Evolutionary conservation across 495 filamentous ascomycete genomes (phyloP).

Genomic region (Penicillium mononematosum): DNA sequence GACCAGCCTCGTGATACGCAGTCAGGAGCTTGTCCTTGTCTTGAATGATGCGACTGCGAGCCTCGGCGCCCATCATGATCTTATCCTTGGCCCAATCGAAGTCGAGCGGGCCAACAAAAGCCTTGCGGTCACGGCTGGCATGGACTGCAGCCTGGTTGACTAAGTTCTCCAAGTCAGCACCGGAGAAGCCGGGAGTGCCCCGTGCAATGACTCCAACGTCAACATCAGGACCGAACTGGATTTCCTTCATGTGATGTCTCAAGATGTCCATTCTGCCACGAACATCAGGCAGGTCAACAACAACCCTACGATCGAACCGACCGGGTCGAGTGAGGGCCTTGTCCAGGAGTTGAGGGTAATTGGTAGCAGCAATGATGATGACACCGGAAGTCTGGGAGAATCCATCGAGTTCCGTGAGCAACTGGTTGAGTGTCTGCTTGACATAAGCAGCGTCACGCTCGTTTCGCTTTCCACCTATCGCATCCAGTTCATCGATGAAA

Average conservation of each 20-base stretch:
- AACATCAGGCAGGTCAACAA: conserved; percentile 90
- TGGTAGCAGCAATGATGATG: conserved; percentile 93
- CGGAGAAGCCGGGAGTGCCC: conserved; percentile 87
- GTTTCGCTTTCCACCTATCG: conserved; percentile 91
- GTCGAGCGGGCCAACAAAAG: conserved; percentile 70
- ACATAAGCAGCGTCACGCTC: conserved; percentile 93
- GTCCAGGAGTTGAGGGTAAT: conserved; percentile 90
- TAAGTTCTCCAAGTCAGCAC: conserved; percentile 92
- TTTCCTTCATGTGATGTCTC: conserved; percentile 84
- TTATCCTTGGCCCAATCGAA: conserved; percentile 99
- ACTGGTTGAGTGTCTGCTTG: conserved; percentile 95
- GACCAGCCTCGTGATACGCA: conserved; percentile 95
- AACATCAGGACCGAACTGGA: conserved; percentile 74
- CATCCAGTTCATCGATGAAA: conserved; percentile 97
- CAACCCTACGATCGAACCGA: conserved; percentile 89
- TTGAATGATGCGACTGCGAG: conserved; percentile 80
- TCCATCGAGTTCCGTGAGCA: conserved; percentile 96
- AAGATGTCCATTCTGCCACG: conserved; percentile 90
- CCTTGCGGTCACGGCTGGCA: conserved; percentile 75
- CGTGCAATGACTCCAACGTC: conserved; percentile 79
- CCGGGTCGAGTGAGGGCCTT: conserved; percentile 93
- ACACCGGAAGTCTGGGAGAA: conserved; percentile 93
- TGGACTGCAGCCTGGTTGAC: conserved; percentile 94
- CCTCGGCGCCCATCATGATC: conserved; percentile 95
- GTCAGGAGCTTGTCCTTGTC: conserved; percentile 85